Conservation (phyloP, 345 rosid genomes). For the Tarenaya hassleriana region DNA sequence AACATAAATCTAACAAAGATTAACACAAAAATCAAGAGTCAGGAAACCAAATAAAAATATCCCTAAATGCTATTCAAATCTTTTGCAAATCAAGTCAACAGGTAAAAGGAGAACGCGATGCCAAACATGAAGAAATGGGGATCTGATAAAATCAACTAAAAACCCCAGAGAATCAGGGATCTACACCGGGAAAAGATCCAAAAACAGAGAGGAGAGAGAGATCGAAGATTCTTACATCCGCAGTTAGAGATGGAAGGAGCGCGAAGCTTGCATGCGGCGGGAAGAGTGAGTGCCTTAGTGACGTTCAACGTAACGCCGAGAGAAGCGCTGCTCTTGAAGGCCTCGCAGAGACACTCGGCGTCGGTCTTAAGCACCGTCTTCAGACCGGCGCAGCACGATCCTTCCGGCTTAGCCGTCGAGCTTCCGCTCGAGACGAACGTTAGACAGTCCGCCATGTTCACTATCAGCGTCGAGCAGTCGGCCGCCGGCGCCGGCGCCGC, state of each 20-base stretch:
- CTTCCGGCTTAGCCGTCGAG: slow-evolving; percentile 10
- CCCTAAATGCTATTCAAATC: too few species aligned
- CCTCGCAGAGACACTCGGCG: slow-evolving; percentile 40
- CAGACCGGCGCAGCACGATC: slow-evolving; percentile 38
- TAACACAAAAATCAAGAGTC: too few species aligned
- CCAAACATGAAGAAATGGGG: too few species aligned
- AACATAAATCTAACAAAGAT: too few species aligned
- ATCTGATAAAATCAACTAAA: background rate
- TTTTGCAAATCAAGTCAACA: too few species aligned
- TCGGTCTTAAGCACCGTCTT: slow-evolving; percentile 27
- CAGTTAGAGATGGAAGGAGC: slow-evolving; percentile 30
- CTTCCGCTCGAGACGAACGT: slow-evolving; percentile 26
- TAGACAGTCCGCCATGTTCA: slow-evolving; percentile 42
- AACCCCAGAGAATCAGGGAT: background rate
- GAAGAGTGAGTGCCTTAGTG: slow-evolving; percentile 33
- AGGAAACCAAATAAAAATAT: too few species aligned
- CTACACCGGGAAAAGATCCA: slow-evolving; percentile 13
- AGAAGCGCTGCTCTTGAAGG: slow-evolving; percentile 26
- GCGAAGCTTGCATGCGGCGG: slow-evolving; percentile 36
- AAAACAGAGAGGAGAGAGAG: background rate
- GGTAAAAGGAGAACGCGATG: too few species aligned
- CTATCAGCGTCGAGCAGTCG: slow-evolving; percentile 35
- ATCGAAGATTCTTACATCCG: slow-evolving; percentile 25
- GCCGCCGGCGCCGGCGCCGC: slow-evolving; percentile 21
- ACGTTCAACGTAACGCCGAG: slow-evolving; percentile 36